phyloP scores from a whole-genome alignment of 2,329 filamentous ascomycete species.

The Eutypella sp. region DNA sequence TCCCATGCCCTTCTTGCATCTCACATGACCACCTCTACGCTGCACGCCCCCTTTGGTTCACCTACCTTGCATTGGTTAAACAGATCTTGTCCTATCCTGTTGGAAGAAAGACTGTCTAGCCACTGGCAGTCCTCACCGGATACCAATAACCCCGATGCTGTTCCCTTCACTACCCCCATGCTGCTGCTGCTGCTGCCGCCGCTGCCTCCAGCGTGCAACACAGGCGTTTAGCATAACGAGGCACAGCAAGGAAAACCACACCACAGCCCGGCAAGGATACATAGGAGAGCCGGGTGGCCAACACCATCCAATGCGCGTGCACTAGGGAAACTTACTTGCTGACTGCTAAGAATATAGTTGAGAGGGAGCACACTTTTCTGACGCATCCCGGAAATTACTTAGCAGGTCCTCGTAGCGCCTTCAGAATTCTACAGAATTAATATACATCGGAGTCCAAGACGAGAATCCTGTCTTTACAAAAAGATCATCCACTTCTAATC shows the following conservation, averaged over 20 bases:
- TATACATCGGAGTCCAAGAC: not conserved
- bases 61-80: not conserved
- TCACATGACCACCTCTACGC: not conserved
- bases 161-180: not conserved
- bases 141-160: not conserved
- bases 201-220: not conserved
- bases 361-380: not conserved
- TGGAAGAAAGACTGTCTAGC: not conserved
- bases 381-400: not conserved
- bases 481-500: too few relatives aligned
- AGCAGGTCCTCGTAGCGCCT: not conserved
- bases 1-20: not conserved
- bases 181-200: not conserved
- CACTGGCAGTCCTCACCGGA: not conserved
- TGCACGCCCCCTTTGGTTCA: too few relatives aligned
- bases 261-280: not conserved
- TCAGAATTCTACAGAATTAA: not conserved
- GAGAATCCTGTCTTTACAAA: not conserved
- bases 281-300: not conserved
- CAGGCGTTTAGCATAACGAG: not conserved
- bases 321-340: not conserved
- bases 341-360: too few relatives aligned
- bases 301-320: not conserved
- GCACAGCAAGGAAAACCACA: not conserved
- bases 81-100: conserved; percentile 6